These are phyloP conservation scores for Colletotrichum sublineola DNA, from an alignment of 2,329 filamentous ascomycete genomes.

Conservation along the genomic window DNA sequence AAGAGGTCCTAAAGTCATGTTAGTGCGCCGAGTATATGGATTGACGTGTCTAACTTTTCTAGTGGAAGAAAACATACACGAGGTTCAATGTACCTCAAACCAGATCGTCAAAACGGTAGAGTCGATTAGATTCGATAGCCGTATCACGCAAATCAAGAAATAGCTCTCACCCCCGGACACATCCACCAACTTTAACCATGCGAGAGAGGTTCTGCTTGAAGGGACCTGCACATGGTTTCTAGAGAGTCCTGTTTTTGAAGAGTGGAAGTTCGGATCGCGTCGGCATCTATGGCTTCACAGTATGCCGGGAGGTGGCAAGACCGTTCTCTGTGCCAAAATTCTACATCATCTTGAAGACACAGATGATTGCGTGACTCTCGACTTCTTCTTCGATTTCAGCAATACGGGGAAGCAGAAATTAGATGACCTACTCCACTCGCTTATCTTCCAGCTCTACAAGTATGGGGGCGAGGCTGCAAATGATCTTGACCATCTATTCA, in stretches of 20 bases:
- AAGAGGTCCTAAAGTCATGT: conserved; percentile 2
- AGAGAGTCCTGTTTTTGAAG: conserved; percentile 21
- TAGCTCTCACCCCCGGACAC: conserved; percentile 41
- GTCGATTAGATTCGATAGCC: background rate
- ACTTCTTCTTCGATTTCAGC: conserved; percentile 46
- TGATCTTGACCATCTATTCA: conserved; percentile 21
- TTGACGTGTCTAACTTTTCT: background rate
- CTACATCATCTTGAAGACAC: conserved; percentile 33
- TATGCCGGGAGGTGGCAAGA: conserved; percentile 44
- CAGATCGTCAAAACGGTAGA: background rate
- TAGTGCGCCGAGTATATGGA: background rate
- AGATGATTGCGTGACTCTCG: conserved; percentile 1
- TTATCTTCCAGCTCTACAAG: conserved; percentile 45
- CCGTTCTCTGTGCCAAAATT: conserved; percentile 38
- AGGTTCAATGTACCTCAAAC: background rate
- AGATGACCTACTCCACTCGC: conserved; percentile 36
- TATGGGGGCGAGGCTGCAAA: background rate
- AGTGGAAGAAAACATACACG: background rate
- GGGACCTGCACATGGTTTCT: conserved; percentile 43
- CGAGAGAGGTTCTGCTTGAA: conserved; percentile 29
- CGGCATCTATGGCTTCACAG: conserved; percentile 44
- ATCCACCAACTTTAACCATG: conserved; percentile 37
- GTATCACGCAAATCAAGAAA: background rate
- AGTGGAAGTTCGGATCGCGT: conserved; percentile 40
- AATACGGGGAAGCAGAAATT: conserved; percentile 43